These are phyloP conservation scores for Pythium folliculosum DNA, from an alignment of 352 stramenopile species.

Conservation along the genomic window DNA sequence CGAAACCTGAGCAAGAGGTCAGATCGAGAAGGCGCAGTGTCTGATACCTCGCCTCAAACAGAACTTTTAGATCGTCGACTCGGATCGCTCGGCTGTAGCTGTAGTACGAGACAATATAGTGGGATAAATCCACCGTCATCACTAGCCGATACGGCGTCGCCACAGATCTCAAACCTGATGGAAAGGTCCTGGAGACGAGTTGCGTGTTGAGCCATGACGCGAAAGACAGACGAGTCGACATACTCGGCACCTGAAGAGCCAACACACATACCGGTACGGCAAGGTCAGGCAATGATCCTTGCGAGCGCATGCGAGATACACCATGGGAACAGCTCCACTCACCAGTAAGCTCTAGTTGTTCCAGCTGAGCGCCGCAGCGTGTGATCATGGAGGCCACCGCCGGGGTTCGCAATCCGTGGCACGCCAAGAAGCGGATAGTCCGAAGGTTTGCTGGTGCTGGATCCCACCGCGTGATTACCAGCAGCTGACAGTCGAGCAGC, in stretches of 20 bases:
- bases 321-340: neutral
- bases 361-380: constrained; percentile 37
- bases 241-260: constrained; percentile 36
- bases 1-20: constrained; percentile 47
- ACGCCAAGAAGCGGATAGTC: constrained; percentile 52
- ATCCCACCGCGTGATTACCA: constrained; percentile 50
- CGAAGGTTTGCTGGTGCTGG: constrained; percentile 29
- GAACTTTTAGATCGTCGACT: constrained; percentile 35
- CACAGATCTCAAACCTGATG: constrained; percentile 39
- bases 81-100: constrained; percentile 39
- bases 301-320: neutral
- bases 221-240: constrained; percentile 51
- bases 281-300: too few relatives aligned
- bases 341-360: constrained; percentile 55
- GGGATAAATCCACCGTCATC: too few relatives aligned
- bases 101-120: neutral
- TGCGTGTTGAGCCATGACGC: constrained; percentile 35
- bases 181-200: constrained; percentile 44
- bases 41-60: constrained; percentile 33
- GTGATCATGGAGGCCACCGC: constrained; percentile 40
- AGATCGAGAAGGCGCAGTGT: constrained; percentile 56
- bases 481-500: constrained; percentile 53
- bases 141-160: neutral
- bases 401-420: constrained; percentile 50
- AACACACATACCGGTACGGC: neutral